Conservation (phyloP, 2,329 filamentous ascomycete species). For the Dendrostoma leiphaemia region DNA sequence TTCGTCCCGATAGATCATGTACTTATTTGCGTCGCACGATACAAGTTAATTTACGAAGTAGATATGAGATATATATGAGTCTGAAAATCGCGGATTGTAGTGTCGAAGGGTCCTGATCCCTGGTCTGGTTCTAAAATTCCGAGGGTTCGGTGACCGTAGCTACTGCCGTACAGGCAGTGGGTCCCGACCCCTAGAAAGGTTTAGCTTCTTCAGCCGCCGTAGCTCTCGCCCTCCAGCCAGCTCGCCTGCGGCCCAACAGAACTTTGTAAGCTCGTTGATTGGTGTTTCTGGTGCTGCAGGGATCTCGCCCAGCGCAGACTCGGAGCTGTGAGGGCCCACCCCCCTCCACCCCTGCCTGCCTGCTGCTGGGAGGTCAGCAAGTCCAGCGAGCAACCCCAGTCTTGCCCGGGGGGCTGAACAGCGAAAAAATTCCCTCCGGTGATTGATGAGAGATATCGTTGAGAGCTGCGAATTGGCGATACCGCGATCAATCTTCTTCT, state of each 20-base stretch:
- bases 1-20: too few relatives aligned
- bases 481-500: constrained; percentile 1
- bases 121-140: too few relatives aligned
- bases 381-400: background rate
- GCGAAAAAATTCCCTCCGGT: constrained; percentile 15
- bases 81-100: too few relatives aligned
- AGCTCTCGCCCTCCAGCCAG: background rate
- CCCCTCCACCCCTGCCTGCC: too few relatives aligned
- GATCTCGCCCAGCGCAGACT: constrained; percentile 11
- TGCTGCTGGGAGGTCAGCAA: constrained; percentile 10
- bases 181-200: too few relatives aligned
- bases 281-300: constrained; percentile 8
- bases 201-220: constrained; percentile 20
- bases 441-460: too few relatives aligned
- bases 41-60: too few relatives aligned
- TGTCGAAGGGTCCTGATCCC: too few relatives aligned
- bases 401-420: background rate
- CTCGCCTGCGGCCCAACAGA: constrained; percentile 14
- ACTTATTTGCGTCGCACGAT: too few relatives aligned
- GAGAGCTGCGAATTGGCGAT: background rate
- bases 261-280: constrained; percentile 15
- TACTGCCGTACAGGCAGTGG: too few relatives aligned
- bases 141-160: constrained; percentile 14
- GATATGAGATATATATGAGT: too few relatives aligned
- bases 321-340: constrained; percentile 12